A percentile compares a stretch with the other conserved stretches of the same genome.
phyloP scores from a whole-genome alignment of 176 grass and related monocot genomes.

The Triticum timopheevii region DNA sequence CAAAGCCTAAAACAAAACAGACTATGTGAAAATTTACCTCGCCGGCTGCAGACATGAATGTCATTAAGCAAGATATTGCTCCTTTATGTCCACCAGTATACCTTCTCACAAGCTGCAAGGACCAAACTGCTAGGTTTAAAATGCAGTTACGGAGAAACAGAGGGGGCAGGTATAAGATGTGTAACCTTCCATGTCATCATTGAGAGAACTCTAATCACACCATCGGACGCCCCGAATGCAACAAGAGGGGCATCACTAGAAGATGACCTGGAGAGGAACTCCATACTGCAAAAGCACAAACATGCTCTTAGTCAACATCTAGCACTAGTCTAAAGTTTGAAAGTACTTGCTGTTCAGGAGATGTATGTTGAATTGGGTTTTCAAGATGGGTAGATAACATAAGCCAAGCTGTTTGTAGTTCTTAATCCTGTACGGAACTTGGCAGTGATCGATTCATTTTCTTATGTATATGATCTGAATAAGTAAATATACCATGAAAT shows the following conservation, averaged over 20 bases:
- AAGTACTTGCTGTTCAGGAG: slow-evolving; percentile 3
- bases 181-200: slow-evolving; percentile 99
- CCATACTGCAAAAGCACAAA: slow-evolving; percentile 74
- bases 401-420: neutral
- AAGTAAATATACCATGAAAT: neutral
- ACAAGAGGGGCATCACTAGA: slow-evolving; percentile 91
- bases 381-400: slow-evolving; percentile 3
- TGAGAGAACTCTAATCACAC: slow-evolving; percentile 97
- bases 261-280: slow-evolving; percentile 86
- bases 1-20: slow-evolving; percentile 6
- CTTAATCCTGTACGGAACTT: slow-evolving; percentile 8
- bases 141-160: slow-evolving; percentile 28
- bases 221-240: slow-evolving; percentile 94
- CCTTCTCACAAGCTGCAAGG: slow-evolving; percentile 83
- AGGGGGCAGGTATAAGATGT: slow-evolving; percentile 10
- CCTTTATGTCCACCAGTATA: slow-evolving; percentile 99
- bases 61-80: slow-evolving; percentile 93
- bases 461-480: neutral
- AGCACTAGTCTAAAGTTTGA: slow-evolving; percentile 14
- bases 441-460: neutral
- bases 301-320: slow-evolving; percentile 19
- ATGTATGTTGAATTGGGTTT: slow-evolving; percentile 16
- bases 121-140: slow-evolving; percentile 31
- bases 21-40: slow-evolving; percentile 57
- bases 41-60: slow-evolving; percentile 86